Evolutionary conservation across 495 filamentous ascomycete species (phyloP), one percentile per base, ranked within the genome.

Genomic region (Aspergillus baeticus): DNA sequence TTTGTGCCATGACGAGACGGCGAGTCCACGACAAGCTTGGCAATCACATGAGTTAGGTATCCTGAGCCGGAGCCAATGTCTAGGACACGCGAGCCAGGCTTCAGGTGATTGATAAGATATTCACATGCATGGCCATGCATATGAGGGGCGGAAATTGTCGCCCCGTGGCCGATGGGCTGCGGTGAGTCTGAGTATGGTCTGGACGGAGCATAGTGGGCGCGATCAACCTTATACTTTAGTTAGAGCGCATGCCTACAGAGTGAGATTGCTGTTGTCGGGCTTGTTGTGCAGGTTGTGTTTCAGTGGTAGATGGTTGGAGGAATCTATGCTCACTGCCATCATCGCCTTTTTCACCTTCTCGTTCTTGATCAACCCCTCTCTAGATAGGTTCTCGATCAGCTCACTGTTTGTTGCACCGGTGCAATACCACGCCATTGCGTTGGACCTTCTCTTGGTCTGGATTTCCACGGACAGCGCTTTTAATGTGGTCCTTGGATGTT

Each of bases 91-190:
- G 80, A 69, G 21, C 74, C 76, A 0, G 76, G 74, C 37, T 73
- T 56, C 18, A 87, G 80, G 70, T 70, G 85, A 42, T 81, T 82
- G 14, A 90, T 79, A 1, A 91, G 78, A 22, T 84, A 78, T 69
- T 90, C 86, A 48, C 82, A 79, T 33, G 88, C 88, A 33, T 85
- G 79, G 66, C 90, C 93, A 74, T 98, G 94, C 90, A 98, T 98
- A 79, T 98, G 94, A 15, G 94, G 94, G 18, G 94, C 94, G 26
- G 88, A 92, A 62, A 98, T 98, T 49, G 95, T 98, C 49, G 94
- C 94, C 14, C 69, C 61, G 69, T 89, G 84, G 49, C 95, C 93
- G 72, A 98, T 98, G 53, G 82, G 65, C 70, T 98, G 93, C 8
- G 94, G 94, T 21, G 86, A 89, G 79, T 98, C 94, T 49, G 89